phyloP scores from a whole-genome alignment of 2,329 filamentous ascomycete species.

The Penicillium sp. region DNA sequence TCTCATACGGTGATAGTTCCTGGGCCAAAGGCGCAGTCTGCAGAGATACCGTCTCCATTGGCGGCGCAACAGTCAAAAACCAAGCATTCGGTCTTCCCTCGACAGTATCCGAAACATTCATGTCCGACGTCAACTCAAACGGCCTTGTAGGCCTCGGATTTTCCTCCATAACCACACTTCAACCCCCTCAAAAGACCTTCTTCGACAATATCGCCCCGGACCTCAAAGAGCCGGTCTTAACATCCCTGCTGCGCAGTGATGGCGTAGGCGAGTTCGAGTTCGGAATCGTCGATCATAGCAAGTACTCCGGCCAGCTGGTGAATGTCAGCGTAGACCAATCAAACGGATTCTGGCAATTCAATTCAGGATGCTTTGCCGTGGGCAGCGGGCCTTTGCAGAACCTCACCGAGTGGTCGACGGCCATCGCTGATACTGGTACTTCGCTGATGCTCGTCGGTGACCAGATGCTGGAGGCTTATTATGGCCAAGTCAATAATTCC shows the following conservation, averaged over 20 bases:
- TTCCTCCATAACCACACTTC: slow-evolving; percentile 59
- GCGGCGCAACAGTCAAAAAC: slow-evolving; percentile 55
- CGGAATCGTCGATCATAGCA: slow-evolving; percentile 60
- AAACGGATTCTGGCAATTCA: slow-evolving; percentile 65
- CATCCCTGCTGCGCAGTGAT: slow-evolving; percentile 60
- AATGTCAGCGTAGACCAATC: slow-evolving; percentile 59
- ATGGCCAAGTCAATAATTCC: slow-evolving; percentile 51
- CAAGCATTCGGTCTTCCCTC: slow-evolving; percentile 67
- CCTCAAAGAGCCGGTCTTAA: slow-evolving; percentile 64
- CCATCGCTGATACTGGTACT: slow-evolving; percentile 65
- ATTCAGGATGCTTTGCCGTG: slow-evolving; percentile 54
- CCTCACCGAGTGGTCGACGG: slow-evolving; percentile 31
- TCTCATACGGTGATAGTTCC: slow-evolving; percentile 65
- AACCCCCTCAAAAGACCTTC: slow-evolving; percentile 65
- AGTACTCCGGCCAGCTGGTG: slow-evolving; percentile 59
- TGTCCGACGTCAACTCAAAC: slow-evolving; percentile 56
- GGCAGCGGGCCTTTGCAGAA: slow-evolving; percentile 40
- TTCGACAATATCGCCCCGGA: slow-evolving; percentile 63
- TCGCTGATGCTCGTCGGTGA: slow-evolving; percentile 59
- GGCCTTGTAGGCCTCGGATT: slow-evolving; percentile 68
- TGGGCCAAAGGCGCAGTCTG: slow-evolving; percentile 56
- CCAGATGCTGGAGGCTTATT: slow-evolving; percentile 57
- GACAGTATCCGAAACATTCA: slow-evolving; percentile 54
- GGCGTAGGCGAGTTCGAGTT: slow-evolving; percentile 66
- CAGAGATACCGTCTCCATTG: slow-evolving; percentile 62